phyloP scores from a whole-genome alignment of 2,329 filamentous ascomycete species.

The Microsporum ferrugineum region DNA sequence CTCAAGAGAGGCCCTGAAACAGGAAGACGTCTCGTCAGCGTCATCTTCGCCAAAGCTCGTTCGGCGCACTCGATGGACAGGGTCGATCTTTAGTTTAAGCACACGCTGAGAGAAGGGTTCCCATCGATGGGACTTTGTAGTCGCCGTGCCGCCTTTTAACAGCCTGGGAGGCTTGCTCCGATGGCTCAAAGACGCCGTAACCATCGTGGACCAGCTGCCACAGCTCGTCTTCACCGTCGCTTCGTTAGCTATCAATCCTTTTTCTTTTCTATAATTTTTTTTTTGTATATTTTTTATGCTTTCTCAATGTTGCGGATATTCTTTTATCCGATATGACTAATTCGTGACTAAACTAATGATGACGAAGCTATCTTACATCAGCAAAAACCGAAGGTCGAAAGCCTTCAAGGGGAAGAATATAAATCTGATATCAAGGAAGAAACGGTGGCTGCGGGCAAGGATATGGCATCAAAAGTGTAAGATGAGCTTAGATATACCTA shows the following conservation, averaged over 20 bases:
- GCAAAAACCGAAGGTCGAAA: neutral
- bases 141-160: constrained; percentile 56
- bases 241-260: neutral
- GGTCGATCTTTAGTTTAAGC: constrained; percentile 84
- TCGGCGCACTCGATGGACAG: constrained; percentile 75
- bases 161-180: constrained; percentile 58
- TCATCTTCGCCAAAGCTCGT: constrained; percentile 70
- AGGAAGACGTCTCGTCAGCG: constrained; percentile 65
- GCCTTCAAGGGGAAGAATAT: neutral
- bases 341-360: neutral
- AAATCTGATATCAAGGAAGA: neutral
- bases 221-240: neutral
- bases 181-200: constrained; percentile 49
- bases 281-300: neutral
- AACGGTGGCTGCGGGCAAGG: neutral
- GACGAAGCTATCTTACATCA: neutral
- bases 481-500: constrained; percentile 13
- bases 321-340: neutral
- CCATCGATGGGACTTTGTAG: constrained; percentile 77
- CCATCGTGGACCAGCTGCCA: constrained; percentile 26
- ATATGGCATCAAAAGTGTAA: constrained; percentile 50
- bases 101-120: constrained; percentile 86
- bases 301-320: constrained; percentile 23
- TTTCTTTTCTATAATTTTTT: neutral
- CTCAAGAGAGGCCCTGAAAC: constrained; percentile 69